Evolutionary conservation across 306 rosid genomes (phyloP).

Genomic region (Luffa aegyptiaca): DNA sequence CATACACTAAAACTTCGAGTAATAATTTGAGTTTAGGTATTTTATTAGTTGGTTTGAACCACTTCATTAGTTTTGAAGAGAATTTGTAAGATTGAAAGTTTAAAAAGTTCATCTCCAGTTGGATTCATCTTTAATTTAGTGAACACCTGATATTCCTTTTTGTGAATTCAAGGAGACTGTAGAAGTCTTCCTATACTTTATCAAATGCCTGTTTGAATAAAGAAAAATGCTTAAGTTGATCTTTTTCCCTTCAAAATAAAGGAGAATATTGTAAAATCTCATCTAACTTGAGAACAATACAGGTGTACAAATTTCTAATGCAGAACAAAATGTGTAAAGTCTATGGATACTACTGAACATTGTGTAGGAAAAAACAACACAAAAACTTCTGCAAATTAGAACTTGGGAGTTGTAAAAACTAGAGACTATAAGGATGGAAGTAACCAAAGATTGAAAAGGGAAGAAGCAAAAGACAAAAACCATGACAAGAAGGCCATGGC

Average conservation of each 20-base stretch:
- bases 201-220: neutral
- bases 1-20: no score
- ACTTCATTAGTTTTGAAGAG: no score
- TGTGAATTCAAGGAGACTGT: neutral
- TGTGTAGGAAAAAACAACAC: neutral
- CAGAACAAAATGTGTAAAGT: neutral
- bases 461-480: constrained; percentile 52
- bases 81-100: no score
- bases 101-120: no score
- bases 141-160: neutral
- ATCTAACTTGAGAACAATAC: neutral
- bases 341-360: neutral
- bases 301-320: neutral
- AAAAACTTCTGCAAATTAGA: neutral
- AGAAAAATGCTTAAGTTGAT: no score
- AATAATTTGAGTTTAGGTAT: no score
- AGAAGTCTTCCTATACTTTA: no score
- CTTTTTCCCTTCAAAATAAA: neutral
- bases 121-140: neutral
- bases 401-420: neutral
- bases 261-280: neutral
- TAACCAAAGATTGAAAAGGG: constrained; percentile 68
- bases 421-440: constrained; percentile 51
- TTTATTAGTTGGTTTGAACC: no score
- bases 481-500: constrained; percentile 69